Evolutionary conservation across 1,139 yeast species (phyloP), one percentile per base, ranked within the genome.

Genomic region (Kodamaea ohmeri): DNA sequence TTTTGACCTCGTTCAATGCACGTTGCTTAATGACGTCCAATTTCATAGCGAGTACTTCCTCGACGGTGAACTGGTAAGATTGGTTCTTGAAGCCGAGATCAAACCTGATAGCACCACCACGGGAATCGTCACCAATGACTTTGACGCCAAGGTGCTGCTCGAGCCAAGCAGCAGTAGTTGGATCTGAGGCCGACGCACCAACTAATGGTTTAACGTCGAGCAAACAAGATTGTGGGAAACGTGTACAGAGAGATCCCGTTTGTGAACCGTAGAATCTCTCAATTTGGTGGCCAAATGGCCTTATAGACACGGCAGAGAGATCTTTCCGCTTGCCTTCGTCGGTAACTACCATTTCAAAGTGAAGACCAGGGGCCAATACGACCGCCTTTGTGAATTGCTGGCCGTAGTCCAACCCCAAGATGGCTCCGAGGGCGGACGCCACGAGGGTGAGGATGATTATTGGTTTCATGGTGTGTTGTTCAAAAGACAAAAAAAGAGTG

Each of bases 311-410:
- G 1, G 95, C 96, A 2, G 90, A 75, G 9, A 80, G 68, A 52
- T 92, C 97, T 58, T 92, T 92, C 43, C 98, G 73, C 60, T 89
- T 88, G 6, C 96, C 86, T 54, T 92, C 97, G 29, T 87, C 83
- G 4, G 97, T 87, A 43, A 92, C 66, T 9, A 92, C 83, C 35
- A 92, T 75, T 53, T 92, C 98, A 56, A 89, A 82, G 14, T 90
- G 84, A 21, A 89, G 78, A 7, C 90, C 88, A 0, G 97, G 97
- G 0, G 97, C 96, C 34, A 94, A 83, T 38, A 92, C 68, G 36
- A 84, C 87, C 2, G 96, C 88, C 58, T 94, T 92, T 25, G 92
- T 79, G 67, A 73, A 85, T 55, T 89, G 95, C 43, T 86, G 84
- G 38, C 99, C 98, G 55, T 76, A 83, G 59, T 92, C 99, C 33